Conservation (phyloP, 2,329 filamentous ascomycete species). For the Harringtonia lauricola region DNA sequence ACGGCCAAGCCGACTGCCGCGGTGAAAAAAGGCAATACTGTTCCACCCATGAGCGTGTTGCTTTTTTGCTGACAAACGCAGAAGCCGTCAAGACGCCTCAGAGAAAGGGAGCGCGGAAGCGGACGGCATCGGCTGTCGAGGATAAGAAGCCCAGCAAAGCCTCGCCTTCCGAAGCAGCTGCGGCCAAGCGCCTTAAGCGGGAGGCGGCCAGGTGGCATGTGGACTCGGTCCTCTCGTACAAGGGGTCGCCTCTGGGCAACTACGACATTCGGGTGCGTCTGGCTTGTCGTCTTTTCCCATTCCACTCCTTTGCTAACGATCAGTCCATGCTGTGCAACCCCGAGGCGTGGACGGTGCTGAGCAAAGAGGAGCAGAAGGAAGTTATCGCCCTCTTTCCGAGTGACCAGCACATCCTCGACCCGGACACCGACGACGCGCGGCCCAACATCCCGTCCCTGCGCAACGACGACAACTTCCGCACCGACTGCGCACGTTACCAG, state of each 20-base stretch:
- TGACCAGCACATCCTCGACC: conserved; percentile 18
- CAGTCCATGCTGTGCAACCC: conserved; percentile 26
- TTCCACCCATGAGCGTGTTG: no score
- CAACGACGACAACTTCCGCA: conserved; percentile 31
- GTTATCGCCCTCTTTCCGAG: conserved; percentile 27
- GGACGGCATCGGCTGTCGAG: neutral
- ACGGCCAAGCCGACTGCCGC: no score
- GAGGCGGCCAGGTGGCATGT: conserved; percentile 14
- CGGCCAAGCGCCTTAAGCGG: conserved; percentile 8
- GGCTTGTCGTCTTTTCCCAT: neutral
- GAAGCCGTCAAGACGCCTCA: no score
- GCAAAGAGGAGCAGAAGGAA: conserved; percentile 19
- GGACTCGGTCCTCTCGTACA: conserved; percentile 22
- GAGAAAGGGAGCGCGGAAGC: neutral
- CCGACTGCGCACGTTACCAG: conserved; percentile 29
- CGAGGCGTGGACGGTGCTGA: conserved; percentile 26
- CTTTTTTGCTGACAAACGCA: no score
- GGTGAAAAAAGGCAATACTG: no score
- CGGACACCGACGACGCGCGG: conserved; percentile 19
- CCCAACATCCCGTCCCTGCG: conserved; percentile 24
- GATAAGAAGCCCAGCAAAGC: neutral
- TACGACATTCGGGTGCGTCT: conserved; percentile 23
- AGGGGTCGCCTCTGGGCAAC: conserved; percentile 22
- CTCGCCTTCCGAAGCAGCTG: neutral
- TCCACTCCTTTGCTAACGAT: neutral